Evolutionary conservation across 805 yeast species (phyloP).

Genomic region (Tetrapisispora nanseiensis): DNA sequence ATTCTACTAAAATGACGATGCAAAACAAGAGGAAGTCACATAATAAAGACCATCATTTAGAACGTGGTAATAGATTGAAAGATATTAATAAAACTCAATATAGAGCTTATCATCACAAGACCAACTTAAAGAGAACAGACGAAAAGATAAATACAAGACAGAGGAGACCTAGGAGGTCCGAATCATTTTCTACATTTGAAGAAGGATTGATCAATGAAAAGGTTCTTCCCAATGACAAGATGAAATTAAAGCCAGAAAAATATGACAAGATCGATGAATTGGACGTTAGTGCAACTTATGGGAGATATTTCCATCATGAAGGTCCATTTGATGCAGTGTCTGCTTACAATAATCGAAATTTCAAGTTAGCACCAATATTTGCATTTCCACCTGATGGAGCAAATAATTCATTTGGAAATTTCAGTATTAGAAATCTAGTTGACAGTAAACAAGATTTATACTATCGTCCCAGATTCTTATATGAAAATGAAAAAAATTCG

Average conservation of each 20-base stretch:
- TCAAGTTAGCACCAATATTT: slow-evolving; percentile 75
- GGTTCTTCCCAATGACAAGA: slow-evolving; percentile 23
- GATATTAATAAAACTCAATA: not conserved
- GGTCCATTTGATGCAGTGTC: slow-evolving; percentile 99
- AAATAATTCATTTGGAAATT: slow-evolving; percentile 37
- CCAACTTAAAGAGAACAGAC: not conserved
- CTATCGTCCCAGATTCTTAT: slow-evolving; percentile 1
- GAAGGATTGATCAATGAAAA: not conserved
- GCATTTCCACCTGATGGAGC: slow-evolving; percentile 97
- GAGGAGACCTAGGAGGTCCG: not conserved
- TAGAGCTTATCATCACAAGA: too few species aligned
- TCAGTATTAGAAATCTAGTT: slow-evolving; percentile 35
- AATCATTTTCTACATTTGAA: not conserved
- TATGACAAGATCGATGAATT: slow-evolving; percentile 90
- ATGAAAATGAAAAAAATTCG: slow-evolving; percentile 21
- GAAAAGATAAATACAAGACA: not conserved
- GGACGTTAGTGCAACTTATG: slow-evolving; percentile 92
- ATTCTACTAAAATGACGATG: not conserved
- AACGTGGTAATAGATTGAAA: not conserved
- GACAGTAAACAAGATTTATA: not conserved
- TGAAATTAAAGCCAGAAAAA: slow-evolving; percentile 41
- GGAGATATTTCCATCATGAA: slow-evolving; percentile 94
- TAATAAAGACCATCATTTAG: not conserved
- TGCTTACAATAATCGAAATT: slow-evolving; percentile 82
- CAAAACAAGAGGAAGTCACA: not conserved